These are phyloP conservation scores for Blastocrithidia nonstop DNA, from an alignment of 208 protist genomes.

Conservation along the genomic window DNA sequence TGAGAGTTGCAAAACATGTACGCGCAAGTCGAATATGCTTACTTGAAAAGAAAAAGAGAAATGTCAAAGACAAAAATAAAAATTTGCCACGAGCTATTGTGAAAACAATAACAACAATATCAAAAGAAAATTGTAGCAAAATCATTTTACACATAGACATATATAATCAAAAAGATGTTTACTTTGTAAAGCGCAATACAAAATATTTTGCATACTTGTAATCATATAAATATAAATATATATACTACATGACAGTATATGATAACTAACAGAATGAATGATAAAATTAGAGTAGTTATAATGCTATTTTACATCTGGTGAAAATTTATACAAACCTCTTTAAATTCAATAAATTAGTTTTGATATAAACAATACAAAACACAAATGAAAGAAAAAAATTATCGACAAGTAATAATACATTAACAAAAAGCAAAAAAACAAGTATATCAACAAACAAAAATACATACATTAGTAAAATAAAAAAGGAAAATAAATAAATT, in stretches of 20 bases:
- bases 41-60: slow-evolving; percentile 5
- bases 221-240: not conserved
- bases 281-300: not conserved
- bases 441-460: not conserved
- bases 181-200: too few species aligned
- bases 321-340: not conserved
- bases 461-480: too few species aligned
- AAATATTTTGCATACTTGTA: too few species aligned
- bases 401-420: not conserved
- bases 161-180: too few species aligned
- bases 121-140: too few species aligned
- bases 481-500: too few species aligned
- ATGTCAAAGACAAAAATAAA: slow-evolving; percentile 8
- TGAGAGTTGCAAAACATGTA: slow-evolving; percentile 3
- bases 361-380: not conserved
- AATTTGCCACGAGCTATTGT: too few species aligned
- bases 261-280: not conserved
- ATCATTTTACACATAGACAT: too few species aligned
- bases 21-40: not conserved
- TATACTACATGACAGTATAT: slow-evolving; percentile 1
- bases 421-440: slow-evolving; percentile 3
- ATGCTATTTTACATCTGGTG: not conserved
- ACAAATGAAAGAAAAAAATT: slow-evolving; percentile 1
- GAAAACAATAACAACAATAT: too few species aligned
- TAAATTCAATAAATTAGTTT: not conserved